Base-by-base conservation (phyloP, 257 asterid genomes). In the Capsicum chinense region DNA sequence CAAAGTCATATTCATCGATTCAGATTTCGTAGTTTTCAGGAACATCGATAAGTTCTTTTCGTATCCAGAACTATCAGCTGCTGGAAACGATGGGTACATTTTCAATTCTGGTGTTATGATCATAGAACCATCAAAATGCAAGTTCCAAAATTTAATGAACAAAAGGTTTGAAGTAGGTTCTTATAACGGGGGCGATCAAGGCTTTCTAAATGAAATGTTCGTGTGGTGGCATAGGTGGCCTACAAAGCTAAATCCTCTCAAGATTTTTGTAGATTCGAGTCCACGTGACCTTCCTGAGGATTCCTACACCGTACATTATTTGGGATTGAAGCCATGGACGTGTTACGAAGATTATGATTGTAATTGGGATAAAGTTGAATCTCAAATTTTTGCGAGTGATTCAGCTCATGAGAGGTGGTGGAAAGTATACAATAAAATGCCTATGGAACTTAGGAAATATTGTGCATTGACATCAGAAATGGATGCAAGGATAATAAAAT, bases 141-240 rank as follows among this genome's bases (percentile, higher is more conserved):
- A 87, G 0, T 94, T 92, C 54, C 79, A 87, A 10, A 79, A 87
- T 7, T 87, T 95, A 42, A 93, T 93, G 99, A 80, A 83, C 82
- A 86, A 81, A 52, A 89, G 89, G 39, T 64, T 66, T 71, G 73
- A 74, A 57, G 89, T 91, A 26, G 85, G 57, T n/a, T 90, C 99
- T 0, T 95, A 92, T 68, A 95, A 93, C 7, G 97, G 97, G 0
- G 98, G 98, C 0, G 97, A 95, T 83, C 98, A 95, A 62, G 98
- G 97, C 0, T 92, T 92, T 66, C 86, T 95, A 42, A 95, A 95
- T 19, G 98, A 93, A 39, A 79, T 93, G 86, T 95, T 92, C 17
- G 79, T 91, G 2, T 93, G 97, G 98, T 95, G 99, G 98, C 99
- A 95, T 56, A 84, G 95, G 17, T 89, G 88, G 80, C 95, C 98